phyloP scores from a whole-genome alignment of 257 asterid species.

The Coffea canephora region DNA sequence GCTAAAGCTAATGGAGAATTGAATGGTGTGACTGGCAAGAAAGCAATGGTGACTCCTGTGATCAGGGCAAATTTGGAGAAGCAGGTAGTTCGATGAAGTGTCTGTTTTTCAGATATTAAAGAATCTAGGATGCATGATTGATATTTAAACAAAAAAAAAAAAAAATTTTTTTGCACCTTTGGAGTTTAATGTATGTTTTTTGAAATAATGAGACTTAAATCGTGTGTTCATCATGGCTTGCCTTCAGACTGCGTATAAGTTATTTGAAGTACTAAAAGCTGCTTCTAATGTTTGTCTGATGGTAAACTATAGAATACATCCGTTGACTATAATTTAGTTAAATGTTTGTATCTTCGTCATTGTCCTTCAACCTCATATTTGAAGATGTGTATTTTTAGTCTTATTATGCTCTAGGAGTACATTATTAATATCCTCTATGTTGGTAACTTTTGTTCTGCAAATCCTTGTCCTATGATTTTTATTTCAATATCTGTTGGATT shows the following conservation, averaged over 20 bases:
- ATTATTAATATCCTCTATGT: neutral
- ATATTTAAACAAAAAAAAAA: neutral
- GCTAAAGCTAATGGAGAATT: conserved; percentile 53
- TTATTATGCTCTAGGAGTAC: too few relatives aligned
- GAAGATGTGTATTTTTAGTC: neutral
- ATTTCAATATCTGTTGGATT: too few relatives aligned
- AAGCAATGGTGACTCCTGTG: conserved; percentile 92
- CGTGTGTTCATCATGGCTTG: neutral
- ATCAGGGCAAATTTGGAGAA: conserved; percentile 79
- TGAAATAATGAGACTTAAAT: neutral
- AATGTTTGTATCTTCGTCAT: neutral
- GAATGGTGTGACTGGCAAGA: conserved; percentile 68
- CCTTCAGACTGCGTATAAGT: neutral
- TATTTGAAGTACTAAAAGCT: neutral
- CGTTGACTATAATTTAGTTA: neutral
- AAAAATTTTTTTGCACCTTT: neutral
- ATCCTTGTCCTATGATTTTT: neutral
- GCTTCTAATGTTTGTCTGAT: neutral
- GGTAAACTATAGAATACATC: neutral
- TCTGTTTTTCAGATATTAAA: neutral
- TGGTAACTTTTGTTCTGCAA: neutral
- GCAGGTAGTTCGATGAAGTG: conserved; percentile 52
- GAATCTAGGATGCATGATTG: neutral
- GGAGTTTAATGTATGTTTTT: neutral
- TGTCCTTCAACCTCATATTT: too few relatives aligned